These are phyloP conservation scores for Stenocarpella maydis DNA, from an alignment of 2,329 filamentous ascomycete genomes.

Conservation along the genomic window DNA sequence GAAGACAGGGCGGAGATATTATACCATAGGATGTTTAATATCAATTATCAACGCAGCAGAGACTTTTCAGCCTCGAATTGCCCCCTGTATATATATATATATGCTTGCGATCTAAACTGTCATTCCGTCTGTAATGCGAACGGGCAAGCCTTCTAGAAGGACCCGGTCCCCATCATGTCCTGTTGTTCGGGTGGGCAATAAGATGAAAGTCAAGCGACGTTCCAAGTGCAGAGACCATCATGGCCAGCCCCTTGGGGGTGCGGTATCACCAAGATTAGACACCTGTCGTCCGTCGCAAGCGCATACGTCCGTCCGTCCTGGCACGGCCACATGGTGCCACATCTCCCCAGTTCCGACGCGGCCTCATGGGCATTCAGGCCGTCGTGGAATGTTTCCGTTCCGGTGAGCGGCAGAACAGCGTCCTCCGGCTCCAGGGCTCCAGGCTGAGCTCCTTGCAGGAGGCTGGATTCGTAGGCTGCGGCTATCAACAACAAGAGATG, in stretches of 20 bases:
- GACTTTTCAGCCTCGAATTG: neutral
- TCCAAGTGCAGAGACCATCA: neutral
- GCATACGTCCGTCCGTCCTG: neutral
- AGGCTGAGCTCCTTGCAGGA: neutral
- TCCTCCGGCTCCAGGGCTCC: neutral
- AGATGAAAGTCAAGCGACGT: neutral
- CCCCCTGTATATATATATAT: neutral
- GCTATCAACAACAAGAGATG: too few species aligned
- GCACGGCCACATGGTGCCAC: neutral
- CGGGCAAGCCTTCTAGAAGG: too few species aligned
- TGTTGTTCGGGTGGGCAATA: neutral
- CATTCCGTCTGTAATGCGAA: neutral
- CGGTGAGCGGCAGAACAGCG: neutral
- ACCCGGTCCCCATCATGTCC: too few species aligned
- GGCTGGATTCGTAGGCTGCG: neutral
- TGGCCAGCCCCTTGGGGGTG: neutral
- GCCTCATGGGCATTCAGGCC: neutral
- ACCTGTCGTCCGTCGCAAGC: neutral
- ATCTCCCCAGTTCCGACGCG: neutral
- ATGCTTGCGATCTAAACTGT: neutral
- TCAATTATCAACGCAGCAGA: neutral
- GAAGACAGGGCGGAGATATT: neutral
- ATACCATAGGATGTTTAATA: neutral
- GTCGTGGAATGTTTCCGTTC: too few species aligned
- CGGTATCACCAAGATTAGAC: too few species aligned